Conservation (phyloP, 2,329 filamentous ascomycete genomes). For the Venturia asperata region DNA sequence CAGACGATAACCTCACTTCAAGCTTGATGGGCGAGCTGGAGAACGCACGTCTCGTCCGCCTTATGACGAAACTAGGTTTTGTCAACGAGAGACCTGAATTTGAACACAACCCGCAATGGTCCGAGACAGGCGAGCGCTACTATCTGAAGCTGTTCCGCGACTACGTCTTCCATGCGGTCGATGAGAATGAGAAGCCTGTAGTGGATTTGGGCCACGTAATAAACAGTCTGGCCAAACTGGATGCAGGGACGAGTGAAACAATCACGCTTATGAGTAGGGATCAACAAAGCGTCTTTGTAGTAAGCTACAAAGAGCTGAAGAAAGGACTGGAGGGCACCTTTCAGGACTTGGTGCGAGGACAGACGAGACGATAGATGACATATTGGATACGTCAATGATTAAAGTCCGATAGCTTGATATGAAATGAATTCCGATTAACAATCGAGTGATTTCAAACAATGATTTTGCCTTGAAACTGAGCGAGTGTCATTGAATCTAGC, state of each 20-base stretch:
- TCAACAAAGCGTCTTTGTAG: conserved; percentile 79
- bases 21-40: conserved; percentile 76
- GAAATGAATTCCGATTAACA: too few species aligned
- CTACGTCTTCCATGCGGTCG: conserved; percentile 95
- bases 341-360: conserved; percentile 41
- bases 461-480: too few species aligned
- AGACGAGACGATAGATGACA: not conserved
- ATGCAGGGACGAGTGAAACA: conserved; percentile 81
- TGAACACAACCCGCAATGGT: conserved; percentile 69
- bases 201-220: conserved; percentile 85
- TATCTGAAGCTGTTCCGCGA: conserved; percentile 92
- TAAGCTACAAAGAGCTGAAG: conserved; percentile 85
- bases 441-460: too few species aligned
- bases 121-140: conserved; percentile 87
- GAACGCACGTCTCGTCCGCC: conserved; percentile 75
- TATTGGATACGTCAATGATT: not conserved
- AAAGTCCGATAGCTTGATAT: too few species aligned
- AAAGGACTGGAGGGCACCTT: conserved; percentile 55
- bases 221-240: conserved; percentile 80
- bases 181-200: conserved; percentile 72
- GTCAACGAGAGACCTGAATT: conserved; percentile 88
- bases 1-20: conserved; percentile 65
- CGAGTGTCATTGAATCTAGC: too few species aligned
- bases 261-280: conserved; percentile 82
- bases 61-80: conserved; percentile 74